Percentiles rank a stretch among this genome's conserved stretches.
These are phyloP conservation scores for Malassezia sp. DNA, from an alignment of 1,284 basidiomycete genomes.

Conservation along the genomic window DNA sequence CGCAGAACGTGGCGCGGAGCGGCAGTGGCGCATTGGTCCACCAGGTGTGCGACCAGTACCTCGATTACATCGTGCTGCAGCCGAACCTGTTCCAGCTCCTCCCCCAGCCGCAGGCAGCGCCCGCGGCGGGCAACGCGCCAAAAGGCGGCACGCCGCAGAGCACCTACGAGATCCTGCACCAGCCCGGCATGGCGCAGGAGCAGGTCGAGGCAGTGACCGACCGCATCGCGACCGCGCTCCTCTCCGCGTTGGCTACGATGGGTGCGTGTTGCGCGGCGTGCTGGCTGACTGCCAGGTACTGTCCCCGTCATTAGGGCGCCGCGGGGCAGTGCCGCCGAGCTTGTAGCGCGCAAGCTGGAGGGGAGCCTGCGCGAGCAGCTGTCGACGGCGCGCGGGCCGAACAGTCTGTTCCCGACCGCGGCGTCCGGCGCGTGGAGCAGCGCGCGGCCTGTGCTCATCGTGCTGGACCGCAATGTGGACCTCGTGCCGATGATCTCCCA, in stretches of 20 bases:
- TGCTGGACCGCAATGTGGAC: constrained; percentile 90
- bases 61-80: constrained; percentile 91
- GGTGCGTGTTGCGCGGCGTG: no score
- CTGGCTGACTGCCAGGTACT: no score
- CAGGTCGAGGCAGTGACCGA: constrained; percentile 90
- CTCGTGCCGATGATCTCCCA: constrained; percentile 88
- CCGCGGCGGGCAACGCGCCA: constrained; percentile 30
- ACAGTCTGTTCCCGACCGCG: constrained; percentile 44
- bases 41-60: constrained; percentile 58
- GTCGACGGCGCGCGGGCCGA: constrained; percentile 54
- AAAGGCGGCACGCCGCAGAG: constrained; percentile 6
- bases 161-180: constrained; percentile 76
- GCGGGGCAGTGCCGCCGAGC: constrained; percentile 90
- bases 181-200: constrained; percentile 77
- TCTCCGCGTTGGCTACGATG: constrained; percentile 82
- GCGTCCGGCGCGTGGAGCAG: constrained; percentile 20
- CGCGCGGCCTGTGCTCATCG: constrained; percentile 57
- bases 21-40: constrained; percentile 59
- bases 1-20: constrained; percentile 71
- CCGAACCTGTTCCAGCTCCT: constrained; percentile 85
- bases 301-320: constrained; percentile 92
- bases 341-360: constrained; percentile 91
- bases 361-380: constrained; percentile 81
- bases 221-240: constrained; percentile 76
- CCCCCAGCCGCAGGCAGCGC: constrained; percentile 47